A percentile compares a stretch with the other conserved stretches of the same genome.
phyloP scores from a whole-genome alignment of 2,329 filamentous ascomycete genomes.

The Aplosporella prunicola region DNA sequence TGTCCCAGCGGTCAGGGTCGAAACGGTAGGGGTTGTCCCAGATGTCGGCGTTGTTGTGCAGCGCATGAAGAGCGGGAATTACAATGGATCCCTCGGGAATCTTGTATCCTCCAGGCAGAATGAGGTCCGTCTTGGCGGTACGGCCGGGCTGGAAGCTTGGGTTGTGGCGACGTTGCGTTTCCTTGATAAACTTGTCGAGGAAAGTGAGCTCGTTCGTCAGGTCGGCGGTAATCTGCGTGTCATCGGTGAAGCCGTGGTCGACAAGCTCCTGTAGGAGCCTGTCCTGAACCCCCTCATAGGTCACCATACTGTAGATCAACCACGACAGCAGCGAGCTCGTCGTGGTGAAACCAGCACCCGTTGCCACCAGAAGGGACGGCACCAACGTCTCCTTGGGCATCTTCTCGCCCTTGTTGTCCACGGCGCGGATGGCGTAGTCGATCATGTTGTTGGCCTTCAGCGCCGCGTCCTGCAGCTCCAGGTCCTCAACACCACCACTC shows the following conservation, averaged over 20 bases:
- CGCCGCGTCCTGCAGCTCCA: conserved; percentile 30
- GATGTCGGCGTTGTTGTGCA: conserved; percentile 43
- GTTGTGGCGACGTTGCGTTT: conserved; percentile 51
- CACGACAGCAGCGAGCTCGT: conserved; percentile 50
- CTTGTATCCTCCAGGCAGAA: conserved; percentile 51
- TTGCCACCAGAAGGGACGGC: conserved; percentile 40
- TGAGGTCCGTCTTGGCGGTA: conserved; percentile 45
- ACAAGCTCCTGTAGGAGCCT: conserved; percentile 49
- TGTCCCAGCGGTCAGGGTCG: conserved; percentile 52
- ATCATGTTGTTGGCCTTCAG: conserved; percentile 23
- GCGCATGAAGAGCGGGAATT: conserved; percentile 40
- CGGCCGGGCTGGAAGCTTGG: conserved; percentile 53
- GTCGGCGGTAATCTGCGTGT: conserved; percentile 27
- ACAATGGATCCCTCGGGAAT: conserved; percentile 44
- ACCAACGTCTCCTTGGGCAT: conserved; percentile 38
- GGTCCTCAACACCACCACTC: conserved; percentile 18
- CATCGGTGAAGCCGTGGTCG: conserved; percentile 26
- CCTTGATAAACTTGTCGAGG: conserved; percentile 51
- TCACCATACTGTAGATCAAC: conserved; percentile 46
- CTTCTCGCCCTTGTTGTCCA: conserved; percentile 46
- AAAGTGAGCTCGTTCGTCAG: conserved; percentile 35
- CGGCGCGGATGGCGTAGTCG: conserved; percentile 45
- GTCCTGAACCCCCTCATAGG: conserved; percentile 48
- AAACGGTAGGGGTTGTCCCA: conserved; percentile 52
- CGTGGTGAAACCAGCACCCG: conserved; percentile 52